Conservation (phyloP, 208 protist species). For the Crithidia sp. region DNA sequence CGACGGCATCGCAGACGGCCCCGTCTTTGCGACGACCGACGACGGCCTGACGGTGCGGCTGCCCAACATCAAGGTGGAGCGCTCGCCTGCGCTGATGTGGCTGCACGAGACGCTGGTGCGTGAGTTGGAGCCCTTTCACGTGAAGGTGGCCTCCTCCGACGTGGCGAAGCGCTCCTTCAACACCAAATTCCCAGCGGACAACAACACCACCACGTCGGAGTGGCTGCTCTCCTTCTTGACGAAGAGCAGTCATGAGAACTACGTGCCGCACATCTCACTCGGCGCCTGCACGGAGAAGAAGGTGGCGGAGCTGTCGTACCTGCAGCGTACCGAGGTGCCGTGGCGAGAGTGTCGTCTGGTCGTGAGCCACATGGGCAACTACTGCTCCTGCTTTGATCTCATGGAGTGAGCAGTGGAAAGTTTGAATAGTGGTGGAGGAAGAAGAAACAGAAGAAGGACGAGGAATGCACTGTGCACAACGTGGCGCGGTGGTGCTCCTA, state of each 20-base stretch:
- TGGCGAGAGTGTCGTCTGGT: conserved; percentile 75
- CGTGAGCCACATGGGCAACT: conserved; percentile 83
- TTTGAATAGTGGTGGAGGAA: too few species aligned
- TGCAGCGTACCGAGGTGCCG: conserved; percentile 61
- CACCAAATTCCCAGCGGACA: conserved; percentile 60
- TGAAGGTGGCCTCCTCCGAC: conserved; percentile 50
- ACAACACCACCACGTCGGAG: conserved; percentile 34
- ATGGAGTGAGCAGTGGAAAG: conserved; percentile 32
- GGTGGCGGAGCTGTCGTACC: conserved; percentile 42
- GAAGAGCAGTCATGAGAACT: conserved; percentile 51
- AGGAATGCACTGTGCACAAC: background rate
- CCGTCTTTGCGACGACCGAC: conserved; percentile 45
- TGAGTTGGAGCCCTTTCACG: conserved; percentile 51
- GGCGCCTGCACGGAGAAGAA: conserved; percentile 55
- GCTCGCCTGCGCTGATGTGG: conserved; percentile 38
- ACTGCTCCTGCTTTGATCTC: conserved; percentile 79
- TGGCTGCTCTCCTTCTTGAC: conserved; percentile 64
- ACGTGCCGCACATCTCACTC: conserved; percentile 76
- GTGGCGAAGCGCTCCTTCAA: conserved; percentile 72
- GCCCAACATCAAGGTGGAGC: conserved; percentile 62
- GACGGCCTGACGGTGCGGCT: conserved; percentile 50
- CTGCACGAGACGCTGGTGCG: conserved; percentile 64
- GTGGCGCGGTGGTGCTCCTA: too few species aligned
- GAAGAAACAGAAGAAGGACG: background rate
- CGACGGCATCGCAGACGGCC: conserved; percentile 42